These are phyloP conservation scores for Ministeria vibrans DNA, from an alignment of 78 protist genomes.

Conservation along the genomic window DNA sequence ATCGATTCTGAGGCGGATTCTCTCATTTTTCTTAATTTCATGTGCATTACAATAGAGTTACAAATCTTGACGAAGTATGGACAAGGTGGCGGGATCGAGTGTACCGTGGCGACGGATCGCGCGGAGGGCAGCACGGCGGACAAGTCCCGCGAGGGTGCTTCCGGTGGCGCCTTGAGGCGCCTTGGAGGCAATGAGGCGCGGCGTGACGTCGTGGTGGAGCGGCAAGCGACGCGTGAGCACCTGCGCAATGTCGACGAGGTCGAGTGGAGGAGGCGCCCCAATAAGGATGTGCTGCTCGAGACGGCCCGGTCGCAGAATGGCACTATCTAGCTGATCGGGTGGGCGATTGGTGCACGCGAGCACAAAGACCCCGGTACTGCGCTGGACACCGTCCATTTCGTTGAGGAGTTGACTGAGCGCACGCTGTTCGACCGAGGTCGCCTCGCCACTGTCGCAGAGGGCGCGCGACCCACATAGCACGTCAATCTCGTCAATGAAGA, in stretches of 20 bases:
- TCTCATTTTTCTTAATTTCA: too few species aligned
- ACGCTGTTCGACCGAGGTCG: conserved; percentile 67
- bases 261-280: background rate
- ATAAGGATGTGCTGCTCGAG: conserved; percentile 67
- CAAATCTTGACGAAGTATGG: too few species aligned
- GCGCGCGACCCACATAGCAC: conserved; percentile 54
- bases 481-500: conserved; percentile 92
- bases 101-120: background rate
- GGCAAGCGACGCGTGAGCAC: background rate
- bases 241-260: background rate
- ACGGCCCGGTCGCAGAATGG: conserved; percentile 92
- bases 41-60: too few species aligned
- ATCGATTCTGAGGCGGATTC: too few species aligned
- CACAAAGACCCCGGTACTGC: conserved; percentile 68
- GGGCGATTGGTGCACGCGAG: conserved; percentile 85
- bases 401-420: conserved; percentile 89
- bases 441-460: conserved; percentile 1
- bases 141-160: background rate
- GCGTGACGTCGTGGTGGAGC: background rate
- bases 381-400: conserved; percentile 89
- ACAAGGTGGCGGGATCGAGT: too few species aligned
- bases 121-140: background rate
- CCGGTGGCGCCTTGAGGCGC: background rate
- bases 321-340: conserved; percentile 82
- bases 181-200: background rate